Base-by-base conservation (phyloP, 768 basidiomycete genomes). In the Boletus tylopilopsis region DNA sequence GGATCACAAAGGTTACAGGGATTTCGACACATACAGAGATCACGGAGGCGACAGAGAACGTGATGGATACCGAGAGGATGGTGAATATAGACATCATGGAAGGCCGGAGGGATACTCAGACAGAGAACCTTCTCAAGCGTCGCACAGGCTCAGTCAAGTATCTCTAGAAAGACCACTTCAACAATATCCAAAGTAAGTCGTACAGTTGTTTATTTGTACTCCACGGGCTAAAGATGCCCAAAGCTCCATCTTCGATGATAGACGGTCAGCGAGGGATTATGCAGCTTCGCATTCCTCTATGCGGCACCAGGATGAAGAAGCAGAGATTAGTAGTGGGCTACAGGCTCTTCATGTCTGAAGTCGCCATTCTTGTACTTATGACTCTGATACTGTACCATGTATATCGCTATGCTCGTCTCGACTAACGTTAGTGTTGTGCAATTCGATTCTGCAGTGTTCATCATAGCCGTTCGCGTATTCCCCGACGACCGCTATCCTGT, bases 171-270 rank as follows among this genome's bases (percentile, higher is more conserved):
- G 54, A 50, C 36, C 34, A 13, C 42, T 48, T 22, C 53, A 57
- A 9, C 57, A 56, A 30, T 56, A 55, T 23, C 0, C 55, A 24
- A 47, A 42, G 66, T 68, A 49, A 57, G 66, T 32, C 3, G 15
- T 34, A 33, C 33, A 21, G 15, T 24, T 16, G 10, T 47, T 43
- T 11, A 19, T 22, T 11, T 22, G 11, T 41, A 9, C 32, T 18
- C 6, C 30, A 23, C 36, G 24, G 24, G 33, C 54, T 63, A 21
- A 66, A 12, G 43, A 25, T 12, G 29, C 13, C 29, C 13, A 27
- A 49, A 68, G 66, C 21, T 15, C 51, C 12, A 42, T 64, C 39
- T 11, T 50, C 18, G 66, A 64, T 21, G 68, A 68, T 38, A 56
- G 68, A 36, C 52, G 52, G 21, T 64, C 64, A 6, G 56, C 13